Evolutionary conservation across 2,329 filamentous ascomycete genomes (phyloP), one percentile per base, ranked within the genome.

Genomic region (Pseudogymnoascus sp.): DNA sequence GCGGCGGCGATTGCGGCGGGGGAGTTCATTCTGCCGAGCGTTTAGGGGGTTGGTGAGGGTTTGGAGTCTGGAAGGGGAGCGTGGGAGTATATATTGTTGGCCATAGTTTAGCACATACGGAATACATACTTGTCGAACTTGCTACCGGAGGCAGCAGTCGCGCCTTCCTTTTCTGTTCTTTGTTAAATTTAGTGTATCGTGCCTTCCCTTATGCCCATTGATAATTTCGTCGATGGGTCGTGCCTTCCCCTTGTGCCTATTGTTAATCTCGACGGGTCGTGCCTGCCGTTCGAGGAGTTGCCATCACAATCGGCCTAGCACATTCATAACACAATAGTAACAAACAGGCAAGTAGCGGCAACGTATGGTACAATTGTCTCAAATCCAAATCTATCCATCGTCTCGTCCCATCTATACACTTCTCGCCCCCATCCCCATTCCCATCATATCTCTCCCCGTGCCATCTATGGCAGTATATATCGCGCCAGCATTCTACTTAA

Each of bases 401-500:
- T 37, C 33, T 52, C 49, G 10, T 37, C n/a, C 55, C 43, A 23
- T 61, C 52, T 21, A 65, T 65, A 16, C 68, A 64, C 5, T 68
- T 66, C 31, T 10, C 35, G 12, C 65, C 63, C 14, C 63, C 68
- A 8, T 72, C 43, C 38, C 71, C 65, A 38, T 68, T 70, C 63
- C 73, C 71, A 62, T 70, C 70, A 55, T 69, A 71, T 39, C 68
- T 67, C 45, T 73, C 60, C 31, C 71, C 66, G 38, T 65, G 55
- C 62, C 72, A 62, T 39, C 58, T 49, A 16, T 69, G 67, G 4
- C 70, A 38, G 43, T 49, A 49, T 49, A 49, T 49, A 49, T 49
- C 23, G 4, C 23, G 43, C 43, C 43, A 45, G 33, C 6, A 11
- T 60, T 80, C 84, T 96, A 97, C 85, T 93, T 95, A 76, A 97